phyloP scores from a whole-genome alignment of 495 filamentous ascomycete species.

The Pseudotulostoma volvatum region DNA sequence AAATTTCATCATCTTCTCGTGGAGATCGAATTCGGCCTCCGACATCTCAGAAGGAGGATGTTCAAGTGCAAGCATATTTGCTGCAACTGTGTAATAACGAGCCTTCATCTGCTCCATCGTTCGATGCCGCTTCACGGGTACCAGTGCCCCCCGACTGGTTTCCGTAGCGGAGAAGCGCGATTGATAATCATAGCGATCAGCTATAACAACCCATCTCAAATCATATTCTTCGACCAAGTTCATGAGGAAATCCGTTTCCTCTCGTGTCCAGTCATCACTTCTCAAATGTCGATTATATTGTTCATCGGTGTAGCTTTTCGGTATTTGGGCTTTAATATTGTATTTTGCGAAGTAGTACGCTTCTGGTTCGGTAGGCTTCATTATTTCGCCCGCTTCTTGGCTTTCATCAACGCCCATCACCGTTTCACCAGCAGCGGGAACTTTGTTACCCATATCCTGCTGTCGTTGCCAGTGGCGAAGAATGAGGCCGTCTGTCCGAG shows the following conservation, averaged over 20 bases:
- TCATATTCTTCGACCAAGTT: conserved; percentile 57
- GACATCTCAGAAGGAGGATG: conserved; percentile 77
- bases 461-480: conserved; percentile 51
- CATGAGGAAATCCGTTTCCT: conserved; percentile 86
- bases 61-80: conserved; percentile 68
- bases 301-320: conserved; percentile 60
- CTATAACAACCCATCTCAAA: conserved; percentile 79
- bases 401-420: conserved; percentile 27
- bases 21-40: conserved; percentile 56
- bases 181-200: conserved; percentile 75
- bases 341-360: conserved; percentile 57
- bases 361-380: conserved; percentile 16
- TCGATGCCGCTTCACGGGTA: conserved; percentile 30
- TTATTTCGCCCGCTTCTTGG: conserved; percentile 26
- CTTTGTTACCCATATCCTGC: conserved; percentile 19
- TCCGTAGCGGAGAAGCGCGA: conserved; percentile 27
- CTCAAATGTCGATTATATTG: conserved; percentile 65
- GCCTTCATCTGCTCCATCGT: conserved; percentile 83
- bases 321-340: conserved; percentile 59
- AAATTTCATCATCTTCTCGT: conserved; percentile 75
- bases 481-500: conserved; percentile 38
- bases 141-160: conserved; percentile 22
- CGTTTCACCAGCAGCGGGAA: conserved; percentile 20
- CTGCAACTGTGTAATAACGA: conserved; percentile 74
- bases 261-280: conserved; percentile 65